Base-by-base conservation (phyloP, 2,329 filamentous ascomycete genomes). In the Ilyonectria destructans region DNA sequence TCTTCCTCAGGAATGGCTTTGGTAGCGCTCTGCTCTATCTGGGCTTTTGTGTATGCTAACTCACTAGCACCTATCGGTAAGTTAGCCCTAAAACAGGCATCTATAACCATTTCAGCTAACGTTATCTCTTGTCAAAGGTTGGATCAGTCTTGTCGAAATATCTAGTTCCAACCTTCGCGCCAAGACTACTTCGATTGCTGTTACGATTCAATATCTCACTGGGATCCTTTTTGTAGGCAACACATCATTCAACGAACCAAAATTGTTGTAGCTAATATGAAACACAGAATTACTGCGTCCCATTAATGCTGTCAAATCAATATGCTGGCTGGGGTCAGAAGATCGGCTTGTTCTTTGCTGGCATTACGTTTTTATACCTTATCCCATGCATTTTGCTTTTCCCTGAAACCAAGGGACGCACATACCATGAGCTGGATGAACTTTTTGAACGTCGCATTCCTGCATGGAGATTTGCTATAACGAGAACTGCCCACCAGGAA, bases 371-470 rank as follows among this genome's bases (percentile, higher is more conserved):
- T 21, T n/a, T 73, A 3, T 67, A 68, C 31, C 56, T 69, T 2
- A 37, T 68, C 7, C 65, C 65, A 6, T 45, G 33, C 13, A 15
- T 75, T 4, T 35, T 71, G 12, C 65, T 65, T 15, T 68, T 64
- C 51, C 73, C 71, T 3, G 71, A 75, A 52, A 70, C 69, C 13
- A 74, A 74, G 60, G 71, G 73, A n/a, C 58, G 73, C 4, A 74
- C 73, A 9, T 75, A 74, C 29, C 21, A 65, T 21, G 73, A 74
- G 48, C 33, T 75, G 3, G 71, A 74, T 45, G 72, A 75, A 55
- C 62, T 75, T 5, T 74, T 73, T 31, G 67, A 74, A 40, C 58
- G 62, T 2, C 40, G 56, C 2, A 49, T 75, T 19, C 71, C 73
- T 1, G 72, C 72, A 6, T 72, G 71, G 71, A 72, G 56, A 55